Base-by-base conservation (phyloP, 345 rosid species). In the Rhodamnia argentea region DNA sequence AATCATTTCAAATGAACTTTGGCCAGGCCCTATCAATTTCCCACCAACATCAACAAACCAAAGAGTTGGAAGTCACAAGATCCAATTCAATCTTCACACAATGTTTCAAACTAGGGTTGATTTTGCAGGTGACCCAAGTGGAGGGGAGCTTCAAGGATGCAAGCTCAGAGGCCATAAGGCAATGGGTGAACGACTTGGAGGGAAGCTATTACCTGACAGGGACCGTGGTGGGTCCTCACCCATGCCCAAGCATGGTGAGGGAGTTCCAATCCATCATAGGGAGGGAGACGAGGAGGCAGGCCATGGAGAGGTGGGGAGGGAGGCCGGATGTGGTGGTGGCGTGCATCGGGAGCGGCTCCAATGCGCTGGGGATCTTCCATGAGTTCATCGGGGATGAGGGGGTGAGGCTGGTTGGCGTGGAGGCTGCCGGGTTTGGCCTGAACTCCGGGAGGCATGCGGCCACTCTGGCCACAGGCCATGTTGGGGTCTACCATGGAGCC, bases 241-340 rank as follows among this genome's bases (percentile, higher is more conserved):
- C 98, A 5, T 91, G 94, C 87, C 98, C 99, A 1, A 87, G 81
- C 86, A 94, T 95, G 92, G 99, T 96, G 2, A 87, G 96, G 3
- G 96, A 95, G 87, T 96, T 95, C 85, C 99, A 95, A 82, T 90
- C 98, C 0, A 93, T 96, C 54, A 96, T 96, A 14, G 99, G 99
- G 7, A 94, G 90, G 58, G 99, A 96, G 88, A 95, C 95, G 10
- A 94, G 97, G 89, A 90, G 87, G 42, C 99, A 96, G 88, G 97
- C 98, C 10, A 86, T 88, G 89, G 96, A 93, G 87, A 92, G 88
- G 85, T 96, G 98, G 99, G 97, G 97, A 26, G 95, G 98, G 51
- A 94, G 92, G 88, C 99, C 98, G 32, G 98, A 95, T 56, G 93
- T 94, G 54, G 85, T 96, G 29, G 87, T 96, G 22, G 98, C 99